These are phyloP conservation scores for Nitzschia sp. DNA, from an alignment of 108 stramenopile genomes.

Conservation along the genomic window DNA sequence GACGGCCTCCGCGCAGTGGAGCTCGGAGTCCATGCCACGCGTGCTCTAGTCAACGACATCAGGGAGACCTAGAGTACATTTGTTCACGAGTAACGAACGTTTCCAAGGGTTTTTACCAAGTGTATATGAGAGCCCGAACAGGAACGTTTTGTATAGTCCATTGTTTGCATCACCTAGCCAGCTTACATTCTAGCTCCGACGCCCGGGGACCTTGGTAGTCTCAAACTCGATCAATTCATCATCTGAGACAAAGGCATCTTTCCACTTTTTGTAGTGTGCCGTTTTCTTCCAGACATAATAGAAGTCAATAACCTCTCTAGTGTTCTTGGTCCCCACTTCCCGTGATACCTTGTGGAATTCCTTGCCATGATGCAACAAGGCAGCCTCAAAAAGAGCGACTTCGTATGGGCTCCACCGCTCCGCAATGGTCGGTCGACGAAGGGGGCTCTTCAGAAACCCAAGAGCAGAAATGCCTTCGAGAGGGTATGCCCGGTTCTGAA, in stretches of 20 bases:
- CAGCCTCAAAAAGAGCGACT: slow-evolving; percentile 83
- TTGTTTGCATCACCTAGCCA: no score
- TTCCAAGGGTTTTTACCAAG: no score
- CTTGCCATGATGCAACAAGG: slow-evolving; percentile 80
- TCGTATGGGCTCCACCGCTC: slow-evolving; percentile 90
- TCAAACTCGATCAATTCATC: slow-evolving; percentile 11
- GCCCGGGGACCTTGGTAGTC: background rate
- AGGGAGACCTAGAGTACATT: slow-evolving; percentile 1
- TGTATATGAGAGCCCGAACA: no score
- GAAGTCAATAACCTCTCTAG: slow-evolving; percentile 90
- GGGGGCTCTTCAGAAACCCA: slow-evolving; percentile 59
- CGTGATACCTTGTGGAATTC: slow-evolving; percentile 67
- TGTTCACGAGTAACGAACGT: background rate
- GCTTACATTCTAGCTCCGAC: background rate
- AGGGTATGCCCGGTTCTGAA: slow-evolving; percentile 42
- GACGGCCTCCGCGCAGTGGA: slow-evolving; percentile 82
- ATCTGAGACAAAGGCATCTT: slow-evolving; percentile 48
- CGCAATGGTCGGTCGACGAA: slow-evolving; percentile 73
- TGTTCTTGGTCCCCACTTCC: slow-evolving; percentile 74
- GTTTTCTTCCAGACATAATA: slow-evolving; percentile 99
- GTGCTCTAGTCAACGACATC: slow-evolving; percentile 34
- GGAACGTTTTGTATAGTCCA: no score
- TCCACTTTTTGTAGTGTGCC: slow-evolving; percentile 86
- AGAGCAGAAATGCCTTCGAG: slow-evolving; percentile 59
- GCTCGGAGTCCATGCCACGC: slow-evolving; percentile 63